Base-by-base conservation (phyloP, 768 basidiomycete species). In the Agrocybe chaxingu region DNA sequence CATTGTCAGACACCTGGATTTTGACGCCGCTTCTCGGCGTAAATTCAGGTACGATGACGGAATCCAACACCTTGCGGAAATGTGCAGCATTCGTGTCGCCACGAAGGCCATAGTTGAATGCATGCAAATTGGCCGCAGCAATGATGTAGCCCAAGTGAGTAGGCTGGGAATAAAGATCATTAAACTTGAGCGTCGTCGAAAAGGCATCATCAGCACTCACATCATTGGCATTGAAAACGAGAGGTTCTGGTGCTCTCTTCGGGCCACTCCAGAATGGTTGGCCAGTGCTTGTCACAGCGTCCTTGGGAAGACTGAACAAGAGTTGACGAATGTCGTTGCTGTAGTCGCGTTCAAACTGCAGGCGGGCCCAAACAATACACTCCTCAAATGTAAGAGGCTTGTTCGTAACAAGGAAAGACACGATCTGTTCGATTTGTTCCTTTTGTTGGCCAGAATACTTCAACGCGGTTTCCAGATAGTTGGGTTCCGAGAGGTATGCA, bases 251-350 rank as follows among this genome's bases (percentile, higher is more conserved):
- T 6, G 95, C 96, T 53, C 97, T 83, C 76, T 99, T 99, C 2
- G 97, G 97, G 13, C 95, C 93, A 59, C 92, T 95, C 97, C 97
- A 99, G 80, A 99, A 99, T 8, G 94, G 95, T 59, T 93, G 91
- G 4, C 97, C 97, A 13, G 85, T 87, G 62, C 82, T 92, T 7
- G 95, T 94, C 42, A 89, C 72, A 35, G 89, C 87, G 65, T 99
- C 97, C 67, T 94, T 96, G 8, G 97, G 97, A 58, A 99, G 75
- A 70, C 92, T 97, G 76, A 82, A 92, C 40, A 99, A 67, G 33
- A 99, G 73, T 66, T 99, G 97, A 52, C 85, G 85, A 66, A 98
- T 98, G 40, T 89, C 82, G 62, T 95, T 94, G 74, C 81, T 89
- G 67, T 91, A 99, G 65, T 89, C 91, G 50, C 85, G 83, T 73